Evolutionary conservation across 129 eudicot species (phyloP).

Genomic region (Logfia minima): DNA sequence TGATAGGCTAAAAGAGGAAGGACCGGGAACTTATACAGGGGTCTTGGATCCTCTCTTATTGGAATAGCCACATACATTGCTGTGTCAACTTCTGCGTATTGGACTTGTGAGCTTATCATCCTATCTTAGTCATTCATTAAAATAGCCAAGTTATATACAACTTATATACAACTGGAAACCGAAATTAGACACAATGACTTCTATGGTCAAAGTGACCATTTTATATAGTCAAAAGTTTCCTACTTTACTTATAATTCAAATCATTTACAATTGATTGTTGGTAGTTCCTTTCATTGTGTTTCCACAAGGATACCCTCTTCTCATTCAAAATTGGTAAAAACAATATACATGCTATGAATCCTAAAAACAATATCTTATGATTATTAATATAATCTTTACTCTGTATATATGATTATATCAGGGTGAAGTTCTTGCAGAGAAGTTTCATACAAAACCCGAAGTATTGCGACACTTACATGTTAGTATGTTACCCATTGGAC

Average conservation of each 20-base stretch:
- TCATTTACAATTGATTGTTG: background rate
- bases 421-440: slow-evolving; percentile 89
- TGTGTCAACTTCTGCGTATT: slow-evolving; percentile 85
- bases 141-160: background rate
- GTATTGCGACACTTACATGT: slow-evolving; percentile 38
- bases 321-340: too few species aligned
- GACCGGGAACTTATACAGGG: slow-evolving; percentile 55
- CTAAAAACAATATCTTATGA: too few species aligned
- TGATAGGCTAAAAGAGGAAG: slow-evolving; percentile 86
- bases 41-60: slow-evolving; percentile 72
- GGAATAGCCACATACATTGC: slow-evolving; percentile 95
- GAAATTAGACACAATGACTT: background rate
- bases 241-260: background rate
- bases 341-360: too few species aligned
- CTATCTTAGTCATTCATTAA: background rate
- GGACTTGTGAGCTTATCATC: slow-evolving; percentile 73
- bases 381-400: background rate
- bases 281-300: background rate
- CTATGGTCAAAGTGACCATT: background rate
- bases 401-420: slow-evolving; percentile 29
- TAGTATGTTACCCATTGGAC: slow-evolving; percentile 88
- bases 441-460: slow-evolving; percentile 43
- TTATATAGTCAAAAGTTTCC: background rate
- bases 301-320: too few species aligned
- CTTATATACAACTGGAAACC: background rate